A percentile compares a stretch with the other conserved stretches of the same genome.
Evolutionary conservation across 2,329 filamentous ascomycete genomes (phyloP).

Genomic region (Coniochaeta sp.): DNA sequence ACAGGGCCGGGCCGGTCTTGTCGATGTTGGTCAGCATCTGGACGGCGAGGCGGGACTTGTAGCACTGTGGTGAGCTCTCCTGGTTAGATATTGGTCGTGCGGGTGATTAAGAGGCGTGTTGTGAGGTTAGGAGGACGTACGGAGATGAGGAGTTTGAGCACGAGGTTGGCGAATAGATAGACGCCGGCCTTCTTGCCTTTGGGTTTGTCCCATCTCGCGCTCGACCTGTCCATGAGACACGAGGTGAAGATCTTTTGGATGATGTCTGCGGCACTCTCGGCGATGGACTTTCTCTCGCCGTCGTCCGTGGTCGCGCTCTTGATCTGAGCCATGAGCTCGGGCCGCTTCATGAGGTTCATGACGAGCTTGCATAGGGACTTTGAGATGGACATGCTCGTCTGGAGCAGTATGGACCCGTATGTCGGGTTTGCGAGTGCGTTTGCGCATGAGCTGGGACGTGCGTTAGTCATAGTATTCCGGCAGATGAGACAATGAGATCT

Average conservation of each 20-base stretch:
- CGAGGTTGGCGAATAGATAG: constrained; percentile 87
- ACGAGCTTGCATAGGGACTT: constrained; percentile 75
- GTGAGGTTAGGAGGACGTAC: constrained; percentile 32
- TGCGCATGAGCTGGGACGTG: constrained; percentile 60
- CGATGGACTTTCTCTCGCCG: constrained; percentile 67
- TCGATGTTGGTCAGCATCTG: constrained; percentile 87
- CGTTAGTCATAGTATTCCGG: background rate
- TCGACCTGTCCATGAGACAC: constrained; percentile 74
- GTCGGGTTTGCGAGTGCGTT: constrained; percentile 73
- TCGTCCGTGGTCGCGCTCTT: constrained; percentile 44
- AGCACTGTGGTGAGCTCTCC: constrained; percentile 45
- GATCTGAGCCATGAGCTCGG: constrained; percentile 67
- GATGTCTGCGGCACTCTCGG: constrained; percentile 81
- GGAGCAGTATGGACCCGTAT: constrained; percentile 74
- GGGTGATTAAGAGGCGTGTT: background rate
- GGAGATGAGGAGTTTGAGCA: constrained; percentile 80
- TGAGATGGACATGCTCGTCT: constrained; percentile 76
- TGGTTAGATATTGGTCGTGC: constrained; percentile 5
- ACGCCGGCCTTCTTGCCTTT: constrained; percentile 83
- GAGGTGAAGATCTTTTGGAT: constrained; percentile 88
- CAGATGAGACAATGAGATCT: constrained; percentile 21
- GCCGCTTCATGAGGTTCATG: constrained; percentile 73
- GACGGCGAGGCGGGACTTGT: constrained; percentile 74
- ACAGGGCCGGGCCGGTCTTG: constrained; percentile 72
- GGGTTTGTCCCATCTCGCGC: constrained; percentile 57